phyloP scores from a whole-genome alignment of 2,329 filamentous ascomycete species.

The Phymatotrichopsis omnivora region DNA sequence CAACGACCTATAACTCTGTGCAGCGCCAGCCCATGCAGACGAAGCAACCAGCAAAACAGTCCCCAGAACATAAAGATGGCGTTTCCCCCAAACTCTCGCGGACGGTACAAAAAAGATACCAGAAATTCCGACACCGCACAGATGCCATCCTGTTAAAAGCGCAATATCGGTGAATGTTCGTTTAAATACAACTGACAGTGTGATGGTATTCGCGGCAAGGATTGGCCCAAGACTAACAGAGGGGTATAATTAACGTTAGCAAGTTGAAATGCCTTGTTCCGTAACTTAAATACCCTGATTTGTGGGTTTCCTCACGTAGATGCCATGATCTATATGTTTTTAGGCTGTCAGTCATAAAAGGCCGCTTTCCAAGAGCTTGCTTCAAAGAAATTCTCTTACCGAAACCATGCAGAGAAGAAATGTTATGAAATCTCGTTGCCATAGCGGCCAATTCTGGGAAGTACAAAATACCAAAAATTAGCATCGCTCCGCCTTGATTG shows the following conservation, averaged over 20 bases:
- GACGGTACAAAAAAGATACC: constrained; percentile 80
- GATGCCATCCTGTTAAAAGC: constrained; percentile 55
- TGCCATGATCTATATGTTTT: constrained; percentile 52
- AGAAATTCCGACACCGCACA: constrained; percentile 70
- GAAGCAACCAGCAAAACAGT: constrained; percentile 62
- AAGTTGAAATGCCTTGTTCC: not conserved
- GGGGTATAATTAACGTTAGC: constrained; percentile 1
- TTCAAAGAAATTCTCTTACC: constrained; percentile 19
- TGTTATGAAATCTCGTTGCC: constrained; percentile 73
- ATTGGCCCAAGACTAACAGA: constrained; percentile 56
- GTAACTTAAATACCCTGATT: not conserved
- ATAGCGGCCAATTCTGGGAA: constrained; percentile 80
- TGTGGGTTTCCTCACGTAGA: constrained; percentile 43
- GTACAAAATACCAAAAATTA: constrained; percentile 24
- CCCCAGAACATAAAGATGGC: constrained; percentile 75
- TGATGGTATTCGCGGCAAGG: constrained; percentile 78
- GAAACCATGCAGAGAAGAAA: constrained; percentile 66
- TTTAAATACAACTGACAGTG: constrained; percentile 56
- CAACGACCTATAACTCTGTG: constrained; percentile 59
- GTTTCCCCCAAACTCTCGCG: constrained; percentile 83
- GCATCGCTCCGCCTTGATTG: constrained; percentile 7
- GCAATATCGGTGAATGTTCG: constrained; percentile 62
- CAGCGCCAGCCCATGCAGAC: constrained; percentile 63
- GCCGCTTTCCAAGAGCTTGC: not conserved
- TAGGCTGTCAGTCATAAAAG: constrained; percentile 7